These are phyloP conservation scores for Trifolium fragiferum DNA, from an alignment of 306 rosid species.

Conservation along the genomic window DNA sequence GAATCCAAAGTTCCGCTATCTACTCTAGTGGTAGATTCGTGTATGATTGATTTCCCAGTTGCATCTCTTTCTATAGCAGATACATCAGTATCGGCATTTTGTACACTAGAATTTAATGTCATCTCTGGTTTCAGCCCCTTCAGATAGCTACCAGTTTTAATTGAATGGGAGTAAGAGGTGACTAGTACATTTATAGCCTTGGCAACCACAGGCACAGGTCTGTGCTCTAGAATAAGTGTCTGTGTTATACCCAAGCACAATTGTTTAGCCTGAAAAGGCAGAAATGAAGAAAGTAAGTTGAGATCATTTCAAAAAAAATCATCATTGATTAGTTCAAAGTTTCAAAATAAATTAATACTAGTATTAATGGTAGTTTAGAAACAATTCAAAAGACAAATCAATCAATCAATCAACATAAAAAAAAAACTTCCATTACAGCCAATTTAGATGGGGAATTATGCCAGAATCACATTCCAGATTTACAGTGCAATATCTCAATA, in stretches of 20 bases:
- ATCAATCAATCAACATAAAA: conserved; percentile 16
- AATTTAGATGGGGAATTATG: conserved; percentile 18
- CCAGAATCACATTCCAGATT: conserved; percentile 28
- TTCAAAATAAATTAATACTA: conserved; percentile 32
- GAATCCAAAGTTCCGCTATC: conserved; percentile 62
- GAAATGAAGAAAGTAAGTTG: conserved; percentile 18
- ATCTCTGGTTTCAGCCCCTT: conserved; percentile 73
- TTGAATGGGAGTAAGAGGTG: conserved; percentile 68
- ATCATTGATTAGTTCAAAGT: conserved; percentile 25
- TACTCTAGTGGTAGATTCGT: conserved; percentile 57
- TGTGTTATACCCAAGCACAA: conserved; percentile 76
- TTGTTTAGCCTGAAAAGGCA: conserved; percentile 81
- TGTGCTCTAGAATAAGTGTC: conserved; percentile 79
- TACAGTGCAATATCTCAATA: conserved; percentile 12
- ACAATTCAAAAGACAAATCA: conserved; percentile 29
- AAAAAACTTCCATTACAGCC: conserved; percentile 29
- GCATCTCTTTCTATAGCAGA: conserved; percentile 54
- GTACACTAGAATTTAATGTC: conserved; percentile 54
- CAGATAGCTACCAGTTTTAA: conserved; percentile 59
- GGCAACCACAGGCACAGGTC: conserved; percentile 77
- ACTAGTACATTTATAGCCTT: conserved; percentile 82
- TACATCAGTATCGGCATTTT: conserved; percentile 56
- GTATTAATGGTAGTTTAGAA: conserved; percentile 20
- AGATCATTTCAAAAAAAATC: background rate
- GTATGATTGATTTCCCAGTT: conserved; percentile 55